These are phyloP conservation scores for Colletotrichum liriopes DNA, from an alignment of 2,329 filamentous ascomycete genomes.

Conservation along the genomic window DNA sequence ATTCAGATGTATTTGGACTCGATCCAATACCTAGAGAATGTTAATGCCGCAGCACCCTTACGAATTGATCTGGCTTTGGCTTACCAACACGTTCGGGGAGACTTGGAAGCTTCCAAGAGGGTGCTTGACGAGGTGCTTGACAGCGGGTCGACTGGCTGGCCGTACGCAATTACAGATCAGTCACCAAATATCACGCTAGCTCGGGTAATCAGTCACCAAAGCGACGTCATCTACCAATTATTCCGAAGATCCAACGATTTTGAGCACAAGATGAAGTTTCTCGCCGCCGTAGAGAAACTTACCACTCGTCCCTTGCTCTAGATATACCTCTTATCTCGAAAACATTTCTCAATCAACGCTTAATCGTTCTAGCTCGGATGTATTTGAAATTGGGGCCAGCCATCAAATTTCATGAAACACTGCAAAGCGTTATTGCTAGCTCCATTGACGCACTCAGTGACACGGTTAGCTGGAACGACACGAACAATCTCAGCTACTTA, in stretches of 20 bases:
- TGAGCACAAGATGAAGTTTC: constrained; percentile 42
- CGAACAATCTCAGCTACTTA: constrained; percentile 42
- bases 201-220: constrained; percentile 41
- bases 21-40: constrained; percentile 47
- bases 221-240: constrained; percentile 44
- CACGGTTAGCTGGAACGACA: constrained; percentile 48
- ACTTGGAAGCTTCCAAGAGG: constrained; percentile 41
- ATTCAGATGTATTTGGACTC: constrained; percentile 46
- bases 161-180: constrained; percentile 46
- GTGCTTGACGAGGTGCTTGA: constrained; percentile 47
- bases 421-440: constrained; percentile 44
- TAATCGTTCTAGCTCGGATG: constrained; percentile 46
- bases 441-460: constrained; percentile 45
- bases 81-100: constrained; percentile 42
- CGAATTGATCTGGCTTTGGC: constrained; percentile 43
- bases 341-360: constrained; percentile 32
- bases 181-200: constrained; percentile 39
- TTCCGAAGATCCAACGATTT: constrained; percentile 46
- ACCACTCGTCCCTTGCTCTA: constrained; percentile 43
- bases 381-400: constrained; percentile 46
- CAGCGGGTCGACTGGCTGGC: constrained; percentile 43
- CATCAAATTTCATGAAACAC: constrained; percentile 44
- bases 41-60: constrained; percentile 47
- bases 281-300: constrained; percentile 42
- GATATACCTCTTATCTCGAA: constrained; percentile 44